Conservation (phyloP, 306 rosid genomes). For the Trichosanthes cucumerina region DNA sequence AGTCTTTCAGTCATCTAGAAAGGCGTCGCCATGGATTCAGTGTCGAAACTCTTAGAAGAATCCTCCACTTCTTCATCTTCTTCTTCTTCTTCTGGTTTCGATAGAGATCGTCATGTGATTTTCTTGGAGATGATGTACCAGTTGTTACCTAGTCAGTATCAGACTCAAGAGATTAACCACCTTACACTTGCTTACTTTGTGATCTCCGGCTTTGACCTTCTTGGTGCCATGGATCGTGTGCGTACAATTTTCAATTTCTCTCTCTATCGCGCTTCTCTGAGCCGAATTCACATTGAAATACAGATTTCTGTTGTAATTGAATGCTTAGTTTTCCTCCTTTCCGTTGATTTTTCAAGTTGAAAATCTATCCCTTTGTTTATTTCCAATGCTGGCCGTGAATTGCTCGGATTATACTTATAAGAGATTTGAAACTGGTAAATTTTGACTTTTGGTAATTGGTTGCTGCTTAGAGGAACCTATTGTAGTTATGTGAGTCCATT, state of each 20-base stretch:
- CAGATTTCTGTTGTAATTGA: neutral
- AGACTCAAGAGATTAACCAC: slow-evolving; percentile 69
- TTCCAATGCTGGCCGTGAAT: neutral
- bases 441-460: neutral
- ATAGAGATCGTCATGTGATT: slow-evolving; percentile 45
- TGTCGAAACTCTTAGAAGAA: slow-evolving; percentile 13
- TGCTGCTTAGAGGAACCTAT: neutral
- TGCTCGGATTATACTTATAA: neutral
- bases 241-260: neutral
- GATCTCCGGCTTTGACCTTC: slow-evolving; percentile 72
- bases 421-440: neutral
- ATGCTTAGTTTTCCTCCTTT: neutral
- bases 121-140: slow-evolving; percentile 63
- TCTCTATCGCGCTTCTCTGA: neutral
- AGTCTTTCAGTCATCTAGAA: neutral
- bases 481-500: neutral
- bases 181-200: slow-evolving; percentile 90
- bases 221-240: slow-evolving; percentile 44
- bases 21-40: slow-evolving; percentile 17
- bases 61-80: slow-evolving; percentile 4
- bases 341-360: neutral
- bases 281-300: neutral
- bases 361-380: neutral
- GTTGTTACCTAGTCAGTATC: slow-evolving; percentile 51
- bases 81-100: slow-evolving; percentile 20